phyloP scores from a whole-genome alignment of 2,329 filamentous ascomycete species.

The Fusarium nurragi region DNA sequence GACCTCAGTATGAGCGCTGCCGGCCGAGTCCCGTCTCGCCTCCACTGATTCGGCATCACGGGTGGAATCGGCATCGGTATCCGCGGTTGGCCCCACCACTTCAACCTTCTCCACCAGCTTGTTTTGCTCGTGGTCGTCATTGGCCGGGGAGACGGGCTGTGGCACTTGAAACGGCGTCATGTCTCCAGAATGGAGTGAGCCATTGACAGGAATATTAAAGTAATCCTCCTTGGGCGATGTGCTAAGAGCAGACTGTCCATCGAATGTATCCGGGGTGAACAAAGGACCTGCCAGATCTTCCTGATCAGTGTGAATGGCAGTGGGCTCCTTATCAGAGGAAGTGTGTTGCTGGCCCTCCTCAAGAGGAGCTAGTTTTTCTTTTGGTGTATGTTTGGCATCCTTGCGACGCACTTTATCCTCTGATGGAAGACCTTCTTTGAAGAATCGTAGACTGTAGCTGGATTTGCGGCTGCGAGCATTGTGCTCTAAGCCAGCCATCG shows the following conservation, averaged over 20 bases:
- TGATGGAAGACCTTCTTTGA: conserved; percentile 70
- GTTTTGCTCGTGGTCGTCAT: conserved; percentile 36
- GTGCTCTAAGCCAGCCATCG: conserved; percentile 68
- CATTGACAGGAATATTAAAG: conserved; percentile 36
- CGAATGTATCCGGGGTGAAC: conserved; percentile 11
- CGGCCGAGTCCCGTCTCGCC: conserved; percentile 51
- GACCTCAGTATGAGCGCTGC: conserved; percentile 49
- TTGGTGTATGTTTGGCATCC: conserved; percentile 52
- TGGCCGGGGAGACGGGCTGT: conserved; percentile 22
- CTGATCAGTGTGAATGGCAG: conserved; percentile 14
- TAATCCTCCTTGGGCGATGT: conserved; percentile 41
- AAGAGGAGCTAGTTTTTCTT: conserved; percentile 54
- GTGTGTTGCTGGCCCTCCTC: conserved; percentile 44
- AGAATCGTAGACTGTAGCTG: conserved; percentile 73
- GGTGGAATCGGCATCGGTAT: conserved; percentile 35
- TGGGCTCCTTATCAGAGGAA: conserved; percentile 8
- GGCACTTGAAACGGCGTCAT: conserved; percentile 29
- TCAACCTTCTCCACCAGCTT: conserved; percentile 34
- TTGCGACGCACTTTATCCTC: conserved; percentile 66
- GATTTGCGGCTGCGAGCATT: conserved; percentile 73
- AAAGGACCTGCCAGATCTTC: conserved; percentile 25
- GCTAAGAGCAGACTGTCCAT: conserved; percentile 32
- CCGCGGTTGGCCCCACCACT: conserved; percentile 41
- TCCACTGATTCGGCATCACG: conserved; percentile 44
- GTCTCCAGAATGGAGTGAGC: conserved; percentile 6